Evolutionary conservation across 345 rosid genomes (phyloP).

Genomic region (Salix viminalis): DNA sequence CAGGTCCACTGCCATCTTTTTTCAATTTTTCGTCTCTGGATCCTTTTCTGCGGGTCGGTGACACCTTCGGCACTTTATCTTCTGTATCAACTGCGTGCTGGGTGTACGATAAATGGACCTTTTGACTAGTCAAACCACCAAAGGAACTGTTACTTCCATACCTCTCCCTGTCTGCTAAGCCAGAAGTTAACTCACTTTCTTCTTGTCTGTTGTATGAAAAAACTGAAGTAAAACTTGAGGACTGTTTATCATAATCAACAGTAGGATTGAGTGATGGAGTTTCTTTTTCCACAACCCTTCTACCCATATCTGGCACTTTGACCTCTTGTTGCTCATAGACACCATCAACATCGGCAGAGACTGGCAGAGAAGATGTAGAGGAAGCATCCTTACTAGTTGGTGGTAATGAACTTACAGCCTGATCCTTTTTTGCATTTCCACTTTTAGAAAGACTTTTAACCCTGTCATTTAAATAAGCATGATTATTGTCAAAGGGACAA

Average conservation of each 20-base stretch:
- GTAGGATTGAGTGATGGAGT: slow-evolving; percentile 35
- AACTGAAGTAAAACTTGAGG: slow-evolving; percentile 41
- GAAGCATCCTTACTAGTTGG: slow-evolving; percentile 50
- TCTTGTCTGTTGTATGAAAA: slow-evolving; percentile 41
- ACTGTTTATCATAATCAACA: slow-evolving; percentile 47
- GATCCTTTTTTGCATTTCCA: slow-evolving; percentile 80
- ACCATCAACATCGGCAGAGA: slow-evolving; percentile 47
- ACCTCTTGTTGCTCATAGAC: slow-evolving; percentile 51
- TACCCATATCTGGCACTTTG: slow-evolving; percentile 46
- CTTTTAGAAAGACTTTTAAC: slow-evolving; percentile 94
- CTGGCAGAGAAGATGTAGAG: slow-evolving; percentile 40
- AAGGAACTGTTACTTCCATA: slow-evolving; percentile 42
- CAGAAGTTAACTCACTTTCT: slow-evolving; percentile 51
- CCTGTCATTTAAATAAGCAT: slow-evolving; percentile 41
- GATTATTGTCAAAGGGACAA: slow-evolving; percentile 1
- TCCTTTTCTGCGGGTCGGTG: slow-evolving; percentile 80
- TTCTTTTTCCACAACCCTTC: slow-evolving; percentile 66
- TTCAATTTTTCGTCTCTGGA: slow-evolving; percentile 64
- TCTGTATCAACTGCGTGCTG: slow-evolving; percentile 53
- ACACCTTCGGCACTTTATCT: slow-evolving; percentile 76
- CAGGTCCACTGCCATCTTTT: slow-evolving; percentile 51
- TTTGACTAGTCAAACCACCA: slow-evolving; percentile 53
- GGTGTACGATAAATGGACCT: slow-evolving; percentile 36
- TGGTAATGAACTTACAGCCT: slow-evolving; percentile 40
- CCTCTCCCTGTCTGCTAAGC: slow-evolving; percentile 52